Evolutionary conservation across 2,329 filamentous ascomycete species (phyloP), one percentile per base, ranked within the genome.

Genomic region (Fusarium sp.): DNA sequence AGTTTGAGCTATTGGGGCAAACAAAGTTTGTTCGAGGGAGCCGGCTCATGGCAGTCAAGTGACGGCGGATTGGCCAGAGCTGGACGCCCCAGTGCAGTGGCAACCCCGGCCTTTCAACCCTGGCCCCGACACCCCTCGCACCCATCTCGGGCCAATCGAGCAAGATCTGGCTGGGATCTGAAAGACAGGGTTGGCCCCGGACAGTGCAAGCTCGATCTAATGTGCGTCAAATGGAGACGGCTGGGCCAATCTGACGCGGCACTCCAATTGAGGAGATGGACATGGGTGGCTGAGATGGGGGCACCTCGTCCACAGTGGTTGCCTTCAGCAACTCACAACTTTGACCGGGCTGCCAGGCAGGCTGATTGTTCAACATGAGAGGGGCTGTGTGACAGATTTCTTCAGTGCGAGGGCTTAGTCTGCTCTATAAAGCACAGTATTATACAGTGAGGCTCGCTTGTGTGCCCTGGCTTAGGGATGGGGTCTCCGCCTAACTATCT

Each of bases 161-260:
- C 53, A 38, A 72, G 68, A 73, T 70, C 69, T 66, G 38, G 44
- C 57, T 58, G 44, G 72, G 73, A 70, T 74, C 62, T 67, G 23
- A 49, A 51, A 25, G 61, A 57, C 70, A 75, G 66, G 72, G 71
- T 59, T 69, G 54, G 64, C 60, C 65, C 73, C 68, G 59, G 71
- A 70, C 67, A 67, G 65, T 65, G 69, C 59, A 57, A 67, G 59
- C 61, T 62, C 23, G 70, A 74, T 74, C 73, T 74, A 34, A 66
- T 65, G 65, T 71, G 65, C 53, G 61, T 70, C 64, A 74, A 64
- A 58, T 54, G 58, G 29, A 60, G 31, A 59, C 51, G 59, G 53
- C 63, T 67, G 51, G 61, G 56, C 61, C 64, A 65, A 65, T 70
- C 61, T 53, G 61, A 60, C 64, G 51, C 51, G 33, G 53, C 36